Evolutionary conservation across 2,329 filamentous ascomycete species (phyloP), one percentile per base, ranked within the genome.

Genomic region (Venturia carpophila): DNA sequence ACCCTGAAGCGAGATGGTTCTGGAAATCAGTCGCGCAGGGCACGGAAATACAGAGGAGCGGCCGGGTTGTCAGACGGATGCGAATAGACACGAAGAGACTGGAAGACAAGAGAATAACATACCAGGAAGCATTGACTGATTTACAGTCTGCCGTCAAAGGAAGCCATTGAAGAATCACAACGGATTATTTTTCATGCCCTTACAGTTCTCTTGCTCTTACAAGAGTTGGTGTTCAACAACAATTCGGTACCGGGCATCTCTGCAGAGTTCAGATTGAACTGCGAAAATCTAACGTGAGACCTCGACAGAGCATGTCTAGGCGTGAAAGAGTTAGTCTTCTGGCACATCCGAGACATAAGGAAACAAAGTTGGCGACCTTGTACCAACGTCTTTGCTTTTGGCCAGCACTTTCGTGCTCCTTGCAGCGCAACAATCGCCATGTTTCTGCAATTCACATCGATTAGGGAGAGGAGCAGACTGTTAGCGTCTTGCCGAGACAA

Each of bases 1-100:
- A 92, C 70, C 83, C 84, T 2, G 92, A 99, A 76, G 92, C 87
- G 27, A 84, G 89, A 56, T 96, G 94, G 92, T 99, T 97, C 77
- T 92, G 90, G 84, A 88, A 89, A 66, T 89, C 90, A 70, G 87
- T 97, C 67, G 89, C 86, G 1, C 83, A 82, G 65, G 79, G 79
- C 5, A 72, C 75, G 30, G 82, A 80, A 66, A 79, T 87, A 13
- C 42, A 61, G 27, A 43, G 65, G 19, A 34, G 21, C 6, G 60
- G 60, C 34, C 39, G 64, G 17, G 45, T 17, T 17, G 64, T 63
- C 27, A 45, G 61, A 27, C 39, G 64, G 21, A 45, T 55, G 37
- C 37, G 42, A 7, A 61, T 61, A 10, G 60, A 61, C 15, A 45
- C 27, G 13, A 45, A 61, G 15, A 42, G 43, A 27, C 60, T 61